Evolutionary conservation across 257 asterid genomes (phyloP).

Genomic region (Coffea canephora): DNA sequence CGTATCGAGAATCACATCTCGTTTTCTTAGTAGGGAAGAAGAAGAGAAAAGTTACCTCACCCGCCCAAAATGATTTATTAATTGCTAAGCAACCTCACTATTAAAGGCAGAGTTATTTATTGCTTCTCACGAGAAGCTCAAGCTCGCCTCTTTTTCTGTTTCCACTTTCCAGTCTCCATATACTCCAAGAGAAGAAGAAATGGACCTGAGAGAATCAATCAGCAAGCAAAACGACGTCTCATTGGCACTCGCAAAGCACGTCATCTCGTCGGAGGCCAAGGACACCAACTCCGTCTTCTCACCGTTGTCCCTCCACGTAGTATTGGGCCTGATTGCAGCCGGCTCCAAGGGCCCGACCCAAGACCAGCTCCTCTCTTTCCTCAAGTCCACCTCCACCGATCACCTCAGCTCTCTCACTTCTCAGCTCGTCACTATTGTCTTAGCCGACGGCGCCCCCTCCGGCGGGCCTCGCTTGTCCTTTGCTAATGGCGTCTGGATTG

Average conservation of each 20-base stretch:
- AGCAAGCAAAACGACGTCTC: constrained; percentile 34
- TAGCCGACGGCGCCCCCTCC: constrained; percentile 33
- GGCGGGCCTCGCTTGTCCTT: constrained; percentile 41
- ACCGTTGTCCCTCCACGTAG: constrained; percentile 35
- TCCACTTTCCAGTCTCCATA: neutral
- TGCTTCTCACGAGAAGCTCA: too few relatives aligned
- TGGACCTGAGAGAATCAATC: constrained; percentile 37
- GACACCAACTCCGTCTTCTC: constrained; percentile 34
- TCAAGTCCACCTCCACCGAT: constrained; percentile 29
- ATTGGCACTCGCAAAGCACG: constrained; percentile 18
- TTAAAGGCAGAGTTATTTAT: too few relatives aligned
- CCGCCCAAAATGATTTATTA: too few relatives aligned
- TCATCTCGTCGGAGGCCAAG: constrained; percentile 28
- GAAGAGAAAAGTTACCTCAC: too few relatives aligned
- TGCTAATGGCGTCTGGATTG: constrained; percentile 44
- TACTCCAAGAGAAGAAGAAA: neutral
- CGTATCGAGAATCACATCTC: too few relatives aligned
- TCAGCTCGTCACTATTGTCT: constrained; percentile 28
- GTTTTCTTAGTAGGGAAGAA: too few relatives aligned
- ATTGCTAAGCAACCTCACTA: too few relatives aligned
- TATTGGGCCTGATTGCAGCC: constrained; percentile 34
- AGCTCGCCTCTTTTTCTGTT: too few relatives aligned
- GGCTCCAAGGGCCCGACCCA: constrained; percentile 37
- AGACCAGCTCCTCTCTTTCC: constrained; percentile 36
- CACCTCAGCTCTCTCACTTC: constrained; percentile 30